Base-by-base conservation (phyloP, 2,329 filamentous ascomycete species). In the Pyricularia grisea region DNA sequence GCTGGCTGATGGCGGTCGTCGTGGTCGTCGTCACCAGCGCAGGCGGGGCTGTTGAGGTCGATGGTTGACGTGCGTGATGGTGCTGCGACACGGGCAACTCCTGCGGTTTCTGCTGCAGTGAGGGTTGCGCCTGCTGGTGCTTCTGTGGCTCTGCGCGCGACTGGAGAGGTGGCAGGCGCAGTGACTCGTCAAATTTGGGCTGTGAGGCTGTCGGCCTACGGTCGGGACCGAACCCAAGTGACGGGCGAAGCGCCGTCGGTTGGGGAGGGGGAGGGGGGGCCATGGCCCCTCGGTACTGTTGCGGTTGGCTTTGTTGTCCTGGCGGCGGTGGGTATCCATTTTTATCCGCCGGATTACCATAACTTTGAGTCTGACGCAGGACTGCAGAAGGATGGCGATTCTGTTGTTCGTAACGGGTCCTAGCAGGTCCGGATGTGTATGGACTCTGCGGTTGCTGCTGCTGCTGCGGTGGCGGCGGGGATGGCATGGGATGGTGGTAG, bases 131-230 rank as follows among this genome's bases (percentile, higher is more conserved):
- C 30, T 66, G 50, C 42, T 71, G 64, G 42, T 58, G 58, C 27
- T 69, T 60, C 36, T 30, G 66, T 11, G 14, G 27, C 64, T 20
- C 31, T 23, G 61, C 50, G 69, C 77, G 76, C 73, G 79, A 87
- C 73, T 86, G 83, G 50, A 88, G 75, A 1, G 85, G 85, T 0
- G 85, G 84, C 23, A 88, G 76, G 33, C 82, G 80, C 11, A 87
- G 78, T 7, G 84, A 85, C 71, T 86, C 83, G 69, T 87, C 83
- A 71, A 84, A 85, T 11, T 68, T 31, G 12, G 55, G 60, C 23
- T 67, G 27, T 5, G 28, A 33, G 14, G 66, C 28, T 0, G 36
- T 23, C 1, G 17, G 4, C 25, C 17, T 67, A 58, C 7, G 28
- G 17, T 64, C 60, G 4, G 60, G 11, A 63, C n/a, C 11, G 23